Percentiles rank a stretch among this genome's conserved stretches.
Conservation (phyloP, 2,329 filamentous ascomycete species). For the Calcarisporium arbuscula region DNA sequence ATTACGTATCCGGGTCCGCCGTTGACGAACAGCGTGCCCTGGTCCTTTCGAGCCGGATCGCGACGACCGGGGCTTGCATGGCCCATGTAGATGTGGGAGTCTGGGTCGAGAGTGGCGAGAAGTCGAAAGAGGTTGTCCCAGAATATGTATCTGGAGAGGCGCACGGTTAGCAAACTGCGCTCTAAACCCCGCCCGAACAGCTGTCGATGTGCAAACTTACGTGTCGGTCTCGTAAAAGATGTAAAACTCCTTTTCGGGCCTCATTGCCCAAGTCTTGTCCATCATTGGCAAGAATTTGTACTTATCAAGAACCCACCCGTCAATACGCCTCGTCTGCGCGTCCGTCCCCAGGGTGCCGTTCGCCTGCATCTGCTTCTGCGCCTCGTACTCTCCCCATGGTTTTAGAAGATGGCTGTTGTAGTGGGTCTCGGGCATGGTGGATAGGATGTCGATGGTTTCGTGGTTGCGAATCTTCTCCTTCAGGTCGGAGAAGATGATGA, state of each 20-base stretch:
- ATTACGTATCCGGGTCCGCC: slow-evolving; percentile 12
- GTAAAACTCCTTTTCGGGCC: slow-evolving; percentile 38
- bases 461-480: slow-evolving; percentile 37
- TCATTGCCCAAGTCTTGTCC: slow-evolving; percentile 33
- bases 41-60: slow-evolving; percentile 16
- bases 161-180: too few relatives aligned
- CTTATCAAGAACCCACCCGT: slow-evolving; percentile 40
- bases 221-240: slow-evolving; percentile 45
- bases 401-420: too few relatives aligned
- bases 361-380: slow-evolving; percentile 27
- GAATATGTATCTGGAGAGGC: slow-evolving; percentile 11
- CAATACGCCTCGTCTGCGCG: slow-evolving; percentile 19
- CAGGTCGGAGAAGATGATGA: slow-evolving; percentile 46
- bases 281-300: slow-evolving; percentile 46
- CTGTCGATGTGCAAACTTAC: slow-evolving; percentile 18
- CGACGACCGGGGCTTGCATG: slow-evolving; percentile 7
- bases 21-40: slow-evolving; percentile 9
- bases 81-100: slow-evolving; percentile 4
- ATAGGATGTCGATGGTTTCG: slow-evolving; percentile 38
- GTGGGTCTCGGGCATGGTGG: slow-evolving; percentile 35
- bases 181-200: too few relatives aligned
- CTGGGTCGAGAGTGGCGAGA: slow-evolving; percentile 9
- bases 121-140: slow-evolving; percentile 13
- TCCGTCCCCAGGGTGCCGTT: slow-evolving; percentile 26
- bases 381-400: slow-evolving; percentile 35